Evolutionary conservation across 2,329 filamentous ascomycete species (phyloP).

Genomic region (Microsporum canis): DNA sequence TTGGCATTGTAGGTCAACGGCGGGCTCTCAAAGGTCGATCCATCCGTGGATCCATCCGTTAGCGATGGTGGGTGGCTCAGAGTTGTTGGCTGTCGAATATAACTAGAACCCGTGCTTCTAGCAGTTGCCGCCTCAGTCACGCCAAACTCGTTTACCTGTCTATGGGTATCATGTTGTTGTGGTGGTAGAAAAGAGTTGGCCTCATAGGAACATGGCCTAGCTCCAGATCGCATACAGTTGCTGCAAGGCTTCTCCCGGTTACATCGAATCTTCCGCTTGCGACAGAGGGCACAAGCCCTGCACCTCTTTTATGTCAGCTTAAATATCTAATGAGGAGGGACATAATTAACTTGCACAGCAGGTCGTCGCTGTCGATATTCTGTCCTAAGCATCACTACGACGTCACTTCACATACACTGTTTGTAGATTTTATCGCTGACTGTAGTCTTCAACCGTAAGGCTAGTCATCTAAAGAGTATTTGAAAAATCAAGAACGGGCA

Average conservation of each 20-base stretch:
- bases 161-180: conserved; percentile 6
- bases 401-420: not conserved
- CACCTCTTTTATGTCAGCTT: conserved; percentile 8
- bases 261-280: conserved; percentile 51
- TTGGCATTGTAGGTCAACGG: conserved; percentile 18
- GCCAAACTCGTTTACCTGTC: not conserved
- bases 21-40: conserved; percentile 19
- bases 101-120: conserved; percentile 1
- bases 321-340: not conserved
- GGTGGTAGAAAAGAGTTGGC: conserved; percentile 15
- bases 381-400: conserved; percentile 19
- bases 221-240: conserved; percentile 48
- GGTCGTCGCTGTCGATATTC: conserved; percentile 33
- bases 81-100: conserved; percentile 7
- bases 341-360: conserved; percentile 29
- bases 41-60: conserved; percentile 10
- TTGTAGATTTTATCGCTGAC: no score
- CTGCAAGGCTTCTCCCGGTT: conserved; percentile 49
- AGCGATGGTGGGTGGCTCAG: conserved; percentile 9
- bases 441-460: no score
- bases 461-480: no score
- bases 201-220: conserved; percentile 43
- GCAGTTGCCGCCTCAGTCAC: not conserved
- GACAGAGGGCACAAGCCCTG: conserved; percentile 47
- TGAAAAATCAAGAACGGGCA: no score